Evolutionary conservation across 2,329 filamentous ascomycete species (phyloP).

Genomic region (Diaporthe australafricana): DNA sequence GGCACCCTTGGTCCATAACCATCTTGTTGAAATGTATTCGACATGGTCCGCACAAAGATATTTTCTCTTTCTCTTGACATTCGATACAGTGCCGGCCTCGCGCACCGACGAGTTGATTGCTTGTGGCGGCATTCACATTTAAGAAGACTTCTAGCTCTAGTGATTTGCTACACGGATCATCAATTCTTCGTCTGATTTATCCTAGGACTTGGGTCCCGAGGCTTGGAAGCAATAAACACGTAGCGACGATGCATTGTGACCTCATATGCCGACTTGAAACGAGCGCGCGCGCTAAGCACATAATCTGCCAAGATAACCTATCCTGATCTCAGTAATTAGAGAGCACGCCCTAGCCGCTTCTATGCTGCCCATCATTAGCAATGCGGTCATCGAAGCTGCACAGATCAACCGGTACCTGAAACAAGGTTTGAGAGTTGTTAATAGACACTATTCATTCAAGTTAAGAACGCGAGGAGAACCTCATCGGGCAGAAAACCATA

Average conservation of each 20-base stretch:
- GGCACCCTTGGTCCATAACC: background rate
- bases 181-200: background rate
- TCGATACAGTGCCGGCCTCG: too few species aligned
- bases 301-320: background rate
- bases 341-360: conserved; percentile 2
- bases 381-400: conserved; percentile 1
- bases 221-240: background rate
- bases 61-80: background rate
- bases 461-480: background rate
- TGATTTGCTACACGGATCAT: background rate
- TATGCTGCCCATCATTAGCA: background rate
- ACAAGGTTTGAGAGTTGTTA: background rate
- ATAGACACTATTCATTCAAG: background rate
- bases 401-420: background rate
- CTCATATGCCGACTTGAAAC: conserved; percentile 1
- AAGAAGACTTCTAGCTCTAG: background rate
- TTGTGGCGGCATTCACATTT: background rate
- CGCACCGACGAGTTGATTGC: background rate
- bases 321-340: background rate
- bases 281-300: background rate
- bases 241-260: background rate
- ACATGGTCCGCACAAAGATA: background rate
- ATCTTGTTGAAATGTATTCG: background rate
- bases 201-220: background rate
- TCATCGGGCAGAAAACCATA: background rate